phyloP scores from a whole-genome alignment of 2,329 filamentous ascomycete species.

The Dactylella cylindrospora region DNA sequence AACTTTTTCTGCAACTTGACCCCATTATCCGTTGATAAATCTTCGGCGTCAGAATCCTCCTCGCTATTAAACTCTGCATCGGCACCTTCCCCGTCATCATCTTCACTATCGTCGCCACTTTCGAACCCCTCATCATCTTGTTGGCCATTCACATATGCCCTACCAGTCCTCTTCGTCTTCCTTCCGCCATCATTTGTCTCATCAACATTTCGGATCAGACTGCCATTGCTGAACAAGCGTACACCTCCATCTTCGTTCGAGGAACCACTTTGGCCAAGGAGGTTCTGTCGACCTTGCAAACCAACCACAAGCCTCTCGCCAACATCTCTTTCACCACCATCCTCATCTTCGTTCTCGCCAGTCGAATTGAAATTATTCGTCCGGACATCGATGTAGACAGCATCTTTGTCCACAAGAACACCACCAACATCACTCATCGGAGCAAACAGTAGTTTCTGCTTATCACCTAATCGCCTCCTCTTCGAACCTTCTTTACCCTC shows the following conservation, averaged over 20 bases:
- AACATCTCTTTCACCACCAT: constrained; percentile 74
- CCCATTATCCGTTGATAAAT: constrained; percentile 52
- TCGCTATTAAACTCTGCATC: constrained; percentile 61
- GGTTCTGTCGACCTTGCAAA: constrained; percentile 75
- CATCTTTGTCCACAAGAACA: constrained; percentile 93
- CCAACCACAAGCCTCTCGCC: constrained; percentile 93
- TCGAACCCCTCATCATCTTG: constrained; percentile 54
- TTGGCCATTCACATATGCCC: constrained; percentile 59
- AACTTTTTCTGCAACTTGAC: constrained; percentile 50
- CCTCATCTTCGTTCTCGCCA: constrained; percentile 60
- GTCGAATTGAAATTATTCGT: constrained; percentile 64
- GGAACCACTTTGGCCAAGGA: constrained; percentile 70
- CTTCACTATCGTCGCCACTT: constrained; percentile 54
- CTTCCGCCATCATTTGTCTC: constrained; percentile 62
- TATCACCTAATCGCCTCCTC: constrained; percentile 81
- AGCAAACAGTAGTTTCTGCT: constrained; percentile 93
- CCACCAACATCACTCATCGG: constrained; percentile 98
- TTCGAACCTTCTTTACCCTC: constrained; percentile 71
- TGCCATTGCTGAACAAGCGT: constrained; percentile 78
- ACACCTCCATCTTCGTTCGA: constrained; percentile 67
- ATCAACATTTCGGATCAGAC: constrained; percentile 63
- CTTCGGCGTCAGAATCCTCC: constrained; percentile 56
- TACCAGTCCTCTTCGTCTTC: constrained; percentile 62
- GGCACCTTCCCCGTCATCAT: constrained; percentile 62
- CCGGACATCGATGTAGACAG: constrained; percentile 81